Conservation (phyloP, 2,329 filamentous ascomycete genomes). For the Ceratocystis smalleyi region DNA sequence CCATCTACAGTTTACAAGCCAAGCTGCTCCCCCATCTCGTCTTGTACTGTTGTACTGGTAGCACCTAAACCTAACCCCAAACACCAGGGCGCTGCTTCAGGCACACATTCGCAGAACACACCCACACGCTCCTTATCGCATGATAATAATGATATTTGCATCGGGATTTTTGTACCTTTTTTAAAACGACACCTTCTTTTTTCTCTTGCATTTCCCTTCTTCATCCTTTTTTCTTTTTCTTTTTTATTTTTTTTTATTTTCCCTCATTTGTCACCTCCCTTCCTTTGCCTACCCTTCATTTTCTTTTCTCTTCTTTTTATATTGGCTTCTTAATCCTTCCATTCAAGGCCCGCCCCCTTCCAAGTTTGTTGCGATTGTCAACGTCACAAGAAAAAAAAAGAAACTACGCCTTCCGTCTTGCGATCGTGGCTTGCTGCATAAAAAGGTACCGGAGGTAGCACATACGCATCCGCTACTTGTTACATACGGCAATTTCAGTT, state of each 20-base stretch:
- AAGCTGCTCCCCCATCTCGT: neutral
- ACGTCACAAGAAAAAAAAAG: constrained; percentile 5
- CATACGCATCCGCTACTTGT: neutral
- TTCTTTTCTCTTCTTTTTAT: neutral
- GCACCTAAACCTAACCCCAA: neutral
- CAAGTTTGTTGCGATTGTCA: neutral
- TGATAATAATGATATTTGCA: constrained; percentile 5
- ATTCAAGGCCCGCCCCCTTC: neutral
- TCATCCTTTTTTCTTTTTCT: neutral
- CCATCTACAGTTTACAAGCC: neutral
- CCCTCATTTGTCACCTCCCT: neutral
- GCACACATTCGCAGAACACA: neutral
- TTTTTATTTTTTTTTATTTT: neutral
- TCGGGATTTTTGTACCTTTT: neutral
- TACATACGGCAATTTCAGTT: neutral
- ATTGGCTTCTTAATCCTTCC: neutral
- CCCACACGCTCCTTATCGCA: neutral
- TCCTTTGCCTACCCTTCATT: neutral
- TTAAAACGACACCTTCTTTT: constrained; percentile 1
- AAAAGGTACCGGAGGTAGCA: neutral
- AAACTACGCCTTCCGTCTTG: neutral
- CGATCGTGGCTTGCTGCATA: neutral
- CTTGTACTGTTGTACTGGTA: neutral
- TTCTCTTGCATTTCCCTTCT: neutral
- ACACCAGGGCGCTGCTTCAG: neutral